A percentile compares a stretch with the other conserved stretches of the same genome.
Evolutionary conservation across 345 rosid genomes (phyloP).

Genomic region (Rhodamnia rubescens): DNA sequence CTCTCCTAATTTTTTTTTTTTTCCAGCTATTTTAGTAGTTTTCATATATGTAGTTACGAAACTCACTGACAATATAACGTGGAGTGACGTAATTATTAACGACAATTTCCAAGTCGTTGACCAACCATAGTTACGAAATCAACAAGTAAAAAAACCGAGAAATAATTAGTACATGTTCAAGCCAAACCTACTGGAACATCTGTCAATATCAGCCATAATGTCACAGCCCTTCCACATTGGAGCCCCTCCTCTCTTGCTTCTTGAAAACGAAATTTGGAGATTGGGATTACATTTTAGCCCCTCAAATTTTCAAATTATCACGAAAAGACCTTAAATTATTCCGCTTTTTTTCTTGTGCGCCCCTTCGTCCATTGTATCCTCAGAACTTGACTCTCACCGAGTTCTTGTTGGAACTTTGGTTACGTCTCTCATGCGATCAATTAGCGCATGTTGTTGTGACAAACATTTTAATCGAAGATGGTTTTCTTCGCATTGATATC

Average conservation of each 20-base stretch:
- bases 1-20: neutral
- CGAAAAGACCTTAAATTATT: neutral
- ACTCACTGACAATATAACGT: neutral
- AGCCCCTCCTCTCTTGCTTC: neutral
- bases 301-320: neutral
- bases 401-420: neutral
- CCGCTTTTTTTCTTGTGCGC: neutral
- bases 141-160: neutral
- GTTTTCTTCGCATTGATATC: neutral
- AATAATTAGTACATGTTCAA: neutral
- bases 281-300: neutral
- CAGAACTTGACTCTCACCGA: neutral
- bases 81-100: too few relatives aligned
- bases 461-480: neutral
- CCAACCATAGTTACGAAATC: neutral
- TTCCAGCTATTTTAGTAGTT: neutral
- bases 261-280: neutral
- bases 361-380: rapidly evolving
- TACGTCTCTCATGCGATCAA: neutral
- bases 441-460: neutral
- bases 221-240: neutral
- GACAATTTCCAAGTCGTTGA: neutral
- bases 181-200: neutral
- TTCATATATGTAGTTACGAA: neutral
- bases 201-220: neutral